Evolutionary conservation across 805 yeast species (phyloP), one percentile per base, ranked within the genome.

Genomic region (Nematodospora valgi): DNA sequence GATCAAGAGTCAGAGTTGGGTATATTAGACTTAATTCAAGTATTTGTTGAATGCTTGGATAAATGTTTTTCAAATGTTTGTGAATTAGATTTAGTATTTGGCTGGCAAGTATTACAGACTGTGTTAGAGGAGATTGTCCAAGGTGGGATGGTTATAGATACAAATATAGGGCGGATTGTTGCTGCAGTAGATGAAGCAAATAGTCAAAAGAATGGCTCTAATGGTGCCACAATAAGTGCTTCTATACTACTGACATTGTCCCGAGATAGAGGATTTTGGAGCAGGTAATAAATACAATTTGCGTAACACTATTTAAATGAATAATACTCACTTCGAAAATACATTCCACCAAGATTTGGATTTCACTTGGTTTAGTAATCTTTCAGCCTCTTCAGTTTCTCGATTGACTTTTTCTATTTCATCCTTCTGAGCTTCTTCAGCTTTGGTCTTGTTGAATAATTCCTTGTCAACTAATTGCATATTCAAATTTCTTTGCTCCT

Each of bases 121-220:
- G 96, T 91, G 2, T 59, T 89, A 32, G 93, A 82, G 49, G 98
- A 93, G 51, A 83, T 93, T 22, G 82, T 93, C 1, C 98, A 93
- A 56, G 98, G 98, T 17, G 98, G 98, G 0, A 82, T 93, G 94
- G 98, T 93, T 6, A 85, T 93, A 23, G 98, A 93, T 55, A 89
- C 98, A 2, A 86, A 82, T 46, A 86, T 88, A 14, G 53, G 64
- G 17, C 77, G 82, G 40, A 88, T 93, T 23, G 96, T 93, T 5
- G 78, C 77, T 2, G 86, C 93, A 1, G 85, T 85, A 8, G 95
- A 85, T 58, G 83, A 76, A 30, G 82, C 85, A 20, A 77, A 77
- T 51, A 64, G 70, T 34, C 78, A 73, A 45, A 70, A 67, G 47
- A 50, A 43, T 27, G 56, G 63, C 1, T 51, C 57, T 21, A 35